Percentiles rank a stretch among this genome's conserved stretches.
Evolutionary conservation across 192 early-diverging fungal species (phyloP).

Genomic region (Entomortierella chlamydospora): DNA sequence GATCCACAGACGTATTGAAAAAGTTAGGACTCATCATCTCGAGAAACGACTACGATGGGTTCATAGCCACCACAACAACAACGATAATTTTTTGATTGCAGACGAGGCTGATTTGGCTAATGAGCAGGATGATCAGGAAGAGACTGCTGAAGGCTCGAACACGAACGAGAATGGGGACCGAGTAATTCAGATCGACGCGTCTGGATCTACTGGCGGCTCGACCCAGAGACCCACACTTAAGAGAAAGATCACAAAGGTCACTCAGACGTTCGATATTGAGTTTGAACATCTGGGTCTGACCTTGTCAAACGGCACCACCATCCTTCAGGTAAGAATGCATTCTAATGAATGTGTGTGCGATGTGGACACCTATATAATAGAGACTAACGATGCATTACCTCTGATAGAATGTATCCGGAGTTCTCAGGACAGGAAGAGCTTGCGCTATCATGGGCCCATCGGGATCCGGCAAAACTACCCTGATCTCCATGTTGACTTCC

Average conservation of each 20-base stretch:
- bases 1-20: conserved; percentile 31
- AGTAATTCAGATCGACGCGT: conserved; percentile 20
- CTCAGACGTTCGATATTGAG: conserved; percentile 66
- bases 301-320: conserved; percentile 58
- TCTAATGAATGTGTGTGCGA: background rate
- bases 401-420: conserved; percentile 69
- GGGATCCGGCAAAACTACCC: conserved; percentile 71
- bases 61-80: conserved; percentile 34
- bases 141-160: background rate
- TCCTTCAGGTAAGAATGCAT: conserved; percentile 57
- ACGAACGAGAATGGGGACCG: background rate
- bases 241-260: conserved; percentile 24
- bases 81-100: conserved; percentile 26
- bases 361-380: too few species aligned
- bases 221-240: conserved; percentile 5
- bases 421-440: conserved; percentile 61
- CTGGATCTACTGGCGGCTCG: background rate
- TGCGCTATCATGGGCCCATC: conserved; percentile 73
- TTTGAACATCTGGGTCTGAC: conserved; percentile 55
- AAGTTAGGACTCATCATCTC: conserved; percentile 36
- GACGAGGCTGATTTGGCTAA: conserved; percentile 19
- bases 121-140: background rate
- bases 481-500: conserved; percentile 72
- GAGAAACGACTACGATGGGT: conserved; percentile 50
- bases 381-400: too few species aligned